Percentiles rank a stretch among this genome's conserved stretches.
Evolutionary conservation across 2,329 filamentous ascomycete genomes (phyloP).

Genomic region (Diatrype stigma): DNA sequence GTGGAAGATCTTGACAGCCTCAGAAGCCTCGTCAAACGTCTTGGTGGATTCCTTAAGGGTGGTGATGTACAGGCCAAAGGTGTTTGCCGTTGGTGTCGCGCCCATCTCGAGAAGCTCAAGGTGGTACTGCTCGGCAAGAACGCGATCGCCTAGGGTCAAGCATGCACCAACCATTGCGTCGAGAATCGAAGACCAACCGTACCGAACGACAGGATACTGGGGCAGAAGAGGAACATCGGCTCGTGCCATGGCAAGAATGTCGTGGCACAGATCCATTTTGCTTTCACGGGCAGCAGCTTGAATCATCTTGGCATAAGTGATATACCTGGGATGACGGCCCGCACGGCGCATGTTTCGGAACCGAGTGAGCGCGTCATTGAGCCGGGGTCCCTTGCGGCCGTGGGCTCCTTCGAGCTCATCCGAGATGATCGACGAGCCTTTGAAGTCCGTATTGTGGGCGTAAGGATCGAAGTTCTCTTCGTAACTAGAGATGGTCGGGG

Average conservation of each 20-base stretch:
- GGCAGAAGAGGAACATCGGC: constrained; percentile 80
- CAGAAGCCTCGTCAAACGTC: constrained; percentile 95
- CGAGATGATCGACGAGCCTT: constrained; percentile 84
- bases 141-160: constrained; percentile 75
- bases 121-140: constrained; percentile 79
- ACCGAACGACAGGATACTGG: constrained; percentile 82
- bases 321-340: constrained; percentile 88
- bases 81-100: constrained; percentile 90
- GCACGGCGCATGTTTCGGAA: constrained; percentile 92
- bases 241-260: constrained; percentile 85
- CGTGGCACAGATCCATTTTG: constrained; percentile 76
- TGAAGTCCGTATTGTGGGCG: constrained; percentile 84
- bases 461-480: constrained; percentile 91
- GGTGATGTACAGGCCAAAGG: constrained; percentile 98
- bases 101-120: constrained; percentile 89
- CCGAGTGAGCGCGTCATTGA: constrained; percentile 76
- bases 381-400: constrained; percentile 65
- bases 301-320: constrained; percentile 95
- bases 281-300: constrained; percentile 81
- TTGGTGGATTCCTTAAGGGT: constrained; percentile 95
- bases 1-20: constrained; percentile 96
- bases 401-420: constrained; percentile 81
- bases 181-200: constrained; percentile 93
- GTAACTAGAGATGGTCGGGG: constrained; percentile 55
- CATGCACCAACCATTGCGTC: constrained; percentile 96